Percentiles rank a stretch among this genome's conserved stretches.
These are phyloP conservation scores for Geranium rotundifolium DNA, from an alignment of 345 rosid species.

Conservation along the genomic window DNA sequence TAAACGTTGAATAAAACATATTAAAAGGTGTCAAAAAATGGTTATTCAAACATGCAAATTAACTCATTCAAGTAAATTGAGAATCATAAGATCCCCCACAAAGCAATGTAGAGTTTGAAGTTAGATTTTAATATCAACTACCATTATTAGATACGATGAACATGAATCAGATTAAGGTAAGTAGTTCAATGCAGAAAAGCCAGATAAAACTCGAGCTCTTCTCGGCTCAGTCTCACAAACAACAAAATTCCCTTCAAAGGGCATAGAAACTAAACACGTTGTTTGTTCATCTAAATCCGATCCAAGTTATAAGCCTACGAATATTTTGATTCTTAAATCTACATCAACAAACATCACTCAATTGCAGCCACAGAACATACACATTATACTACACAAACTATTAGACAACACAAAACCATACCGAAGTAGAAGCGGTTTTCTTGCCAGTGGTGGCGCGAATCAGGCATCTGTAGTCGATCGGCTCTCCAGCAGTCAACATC, in stretches of 20 bases:
- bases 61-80: no score
- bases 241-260: not conserved
- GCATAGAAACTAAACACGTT: not conserved
- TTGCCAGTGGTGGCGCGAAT: slow-evolving; percentile 86
- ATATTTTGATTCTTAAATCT: no score
- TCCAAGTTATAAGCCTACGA: not conserved
- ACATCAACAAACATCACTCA: no score
- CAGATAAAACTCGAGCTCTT: not conserved
- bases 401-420: slow-evolving; percentile 16
- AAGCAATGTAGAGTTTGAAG: not conserved
- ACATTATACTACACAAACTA: not conserved
- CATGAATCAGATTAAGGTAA: no score
- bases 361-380: not conserved
- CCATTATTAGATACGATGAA: no score
- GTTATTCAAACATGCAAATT: no score
- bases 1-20: no score
- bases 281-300: not conserved
- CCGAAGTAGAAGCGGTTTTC: slow-evolving; percentile 74
- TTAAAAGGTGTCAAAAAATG: not conserved
- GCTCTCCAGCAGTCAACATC: slow-evolving; percentile 39
- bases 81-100: not conserved
- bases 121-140: no score
- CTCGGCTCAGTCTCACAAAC: not conserved
- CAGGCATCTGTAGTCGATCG: slow-evolving; percentile 75
- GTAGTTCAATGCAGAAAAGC: no score